phyloP scores from a whole-genome alignment of 805 yeast genomes.

The Yamadazyma nakazawae region DNA sequence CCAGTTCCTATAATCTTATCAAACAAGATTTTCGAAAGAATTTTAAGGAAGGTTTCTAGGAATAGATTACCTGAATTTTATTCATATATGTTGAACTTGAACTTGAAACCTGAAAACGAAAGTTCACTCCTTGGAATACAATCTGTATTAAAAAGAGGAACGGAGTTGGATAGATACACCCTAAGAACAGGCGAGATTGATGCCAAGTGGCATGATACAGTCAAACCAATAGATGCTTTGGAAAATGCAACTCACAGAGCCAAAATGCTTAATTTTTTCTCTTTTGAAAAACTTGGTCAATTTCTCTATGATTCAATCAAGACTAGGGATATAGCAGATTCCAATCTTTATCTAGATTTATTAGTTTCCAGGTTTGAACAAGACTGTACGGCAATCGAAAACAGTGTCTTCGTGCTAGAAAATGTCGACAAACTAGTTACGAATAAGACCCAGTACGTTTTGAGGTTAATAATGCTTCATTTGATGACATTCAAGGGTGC shows the following conservation, averaged over 20 bases:
- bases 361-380: slow-evolving; percentile 35
- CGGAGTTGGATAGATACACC: slow-evolving; percentile 29
- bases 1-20: slow-evolving; percentile 19
- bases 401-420: slow-evolving; percentile 8
- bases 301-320: slow-evolving; percentile 23
- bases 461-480: slow-evolving; percentile 27
- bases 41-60: slow-evolving; percentile 19
- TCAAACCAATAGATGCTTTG: slow-evolving; percentile 10
- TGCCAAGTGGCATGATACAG: slow-evolving; percentile 37
- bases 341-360: slow-evolving; percentile 34
- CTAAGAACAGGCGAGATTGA: slow-evolving; percentile 34
- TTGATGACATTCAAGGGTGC: slow-evolving; percentile 39
- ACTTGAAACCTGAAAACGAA: slow-evolving; percentile 26
- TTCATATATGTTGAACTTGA: slow-evolving; percentile 28
- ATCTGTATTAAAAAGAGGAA: slow-evolving; percentile 24
- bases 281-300: slow-evolving; percentile 23
- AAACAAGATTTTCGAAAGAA: slow-evolving; percentile 13
- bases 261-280: slow-evolving; percentile 31
- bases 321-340: slow-evolving; percentile 26
- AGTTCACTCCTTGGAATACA: slow-evolving; percentile 18
- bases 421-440: slow-evolving; percentile 15
- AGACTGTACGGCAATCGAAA: slow-evolving; percentile 15
- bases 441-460: slow-evolving; percentile 25
- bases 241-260: slow-evolving; percentile 17
- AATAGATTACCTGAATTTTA: slow-evolving; percentile 22